Base-by-base conservation (phyloP, 352 stramenopile genomes). In the Phytopythium montanum region DNA sequence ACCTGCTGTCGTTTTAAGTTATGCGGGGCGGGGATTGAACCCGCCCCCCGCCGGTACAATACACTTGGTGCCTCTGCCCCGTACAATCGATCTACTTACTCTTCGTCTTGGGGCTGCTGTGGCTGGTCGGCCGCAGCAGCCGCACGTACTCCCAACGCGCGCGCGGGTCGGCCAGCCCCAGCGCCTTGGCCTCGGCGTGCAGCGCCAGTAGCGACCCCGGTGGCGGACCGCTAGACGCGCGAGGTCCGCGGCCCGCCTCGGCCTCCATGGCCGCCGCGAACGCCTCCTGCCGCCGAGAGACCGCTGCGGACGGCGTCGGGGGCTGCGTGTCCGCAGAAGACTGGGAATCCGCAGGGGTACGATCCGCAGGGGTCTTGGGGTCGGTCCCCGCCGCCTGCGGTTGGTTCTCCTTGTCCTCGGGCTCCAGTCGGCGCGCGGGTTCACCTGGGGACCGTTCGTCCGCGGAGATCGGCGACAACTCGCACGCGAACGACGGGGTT, bases 401-500 rank as follows among this genome's bases (percentile, higher is more conserved):
- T 26, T 41, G 54, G 61, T 75, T 73, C 41, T 80, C 69, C 42
- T 76, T 72, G 33, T 68, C 59, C n/a, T 49, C 29, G n/a, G 42
- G 19, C 42, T 49, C 42, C 6, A 21, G 29, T 21, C 1, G 42
- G 9, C 0, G 55, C 9, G 2, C n/a, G 23, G 44, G 21, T 28
- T 29, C 23, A 18, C 7, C 23, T 16, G 28, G 29, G 26, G 19
- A 34, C 1, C 18, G 9, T 13, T 25, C 8, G 9, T 18, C 34
- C 7, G 34, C 13, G 42, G 68, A 56, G 61, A 89, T 84, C 55
- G 79, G 79, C 52, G 79, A 87, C 10, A 79, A 54, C 5, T 76
- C 75, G 38, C 78, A 83, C 14, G 59, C 56, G 51, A 61, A 71
- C 56, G 42, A 49, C 49, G 39, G n/a, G n/a, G n/a, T n/a, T n/a